These are phyloP conservation scores for Podospora pseudoanserina DNA, from an alignment of 495 filamentous ascomycete species.

Conservation along the genomic window DNA sequence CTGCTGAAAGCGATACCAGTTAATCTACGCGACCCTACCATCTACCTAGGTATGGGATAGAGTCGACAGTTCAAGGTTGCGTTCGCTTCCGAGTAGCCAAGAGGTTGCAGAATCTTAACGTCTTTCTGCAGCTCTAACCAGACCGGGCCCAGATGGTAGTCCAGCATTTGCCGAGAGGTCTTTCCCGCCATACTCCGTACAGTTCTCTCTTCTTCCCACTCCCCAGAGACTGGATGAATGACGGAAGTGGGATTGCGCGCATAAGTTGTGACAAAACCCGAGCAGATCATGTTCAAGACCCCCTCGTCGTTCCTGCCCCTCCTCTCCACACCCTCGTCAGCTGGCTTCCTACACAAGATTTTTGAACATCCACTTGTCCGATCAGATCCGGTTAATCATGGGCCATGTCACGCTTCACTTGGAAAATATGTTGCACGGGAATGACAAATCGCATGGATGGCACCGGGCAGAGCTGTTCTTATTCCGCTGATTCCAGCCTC, in stretches of 20 bases:
- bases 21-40: constrained; percentile 8
- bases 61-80: constrained; percentile 1
- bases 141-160: background rate
- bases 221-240: constrained; percentile 3
- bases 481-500: no score
- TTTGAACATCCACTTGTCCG: constrained; percentile 19
- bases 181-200: background rate
- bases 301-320: constrained; percentile 7
- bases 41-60: background rate
- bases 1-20: background rate
- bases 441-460: no score
- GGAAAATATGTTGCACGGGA: no score
- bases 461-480: no score
- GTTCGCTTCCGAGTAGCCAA: background rate
- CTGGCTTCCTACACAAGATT: constrained; percentile 8
- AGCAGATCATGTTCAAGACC: constrained; percentile 25
- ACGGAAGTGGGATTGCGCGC: background rate
- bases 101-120: constrained; percentile 9
- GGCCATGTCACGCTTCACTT: constrained; percentile 1
- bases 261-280: constrained; percentile 19
- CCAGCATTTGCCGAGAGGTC: background rate
- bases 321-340: constrained; percentile 10
- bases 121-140: constrained; percentile 5
- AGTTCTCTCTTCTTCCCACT: background rate
- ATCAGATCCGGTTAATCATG: constrained; percentile 19